A percentile compares a stretch with the other conserved stretches of the same genome.
These are phyloP conservation scores for Fusarium albosuccineum DNA, from an alignment of 2,329 filamentous ascomycete genomes.

Conservation along the genomic window DNA sequence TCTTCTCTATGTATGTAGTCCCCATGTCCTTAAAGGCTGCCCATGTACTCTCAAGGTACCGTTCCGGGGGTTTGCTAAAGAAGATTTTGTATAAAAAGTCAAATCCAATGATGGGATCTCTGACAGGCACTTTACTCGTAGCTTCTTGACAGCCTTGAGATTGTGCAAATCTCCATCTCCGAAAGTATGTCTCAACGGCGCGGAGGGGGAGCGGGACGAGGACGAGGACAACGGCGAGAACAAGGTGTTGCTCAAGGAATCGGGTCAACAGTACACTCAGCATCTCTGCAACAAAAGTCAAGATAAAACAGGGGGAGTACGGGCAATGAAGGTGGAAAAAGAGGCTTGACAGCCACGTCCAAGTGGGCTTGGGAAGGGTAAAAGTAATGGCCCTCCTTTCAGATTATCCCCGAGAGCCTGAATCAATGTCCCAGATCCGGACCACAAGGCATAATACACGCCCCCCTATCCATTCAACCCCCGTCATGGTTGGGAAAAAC, in stretches of 20 bases:
- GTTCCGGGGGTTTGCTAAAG: slow-evolving; percentile 43
- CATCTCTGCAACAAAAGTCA: slow-evolving; percentile 27
- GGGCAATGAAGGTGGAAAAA: slow-evolving; percentile 6
- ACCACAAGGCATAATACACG: slow-evolving; percentile 23
- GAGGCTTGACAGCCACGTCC: slow-evolving; percentile 27
- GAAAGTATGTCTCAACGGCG: slow-evolving; percentile 26
- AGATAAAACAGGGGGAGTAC: slow-evolving; percentile 13
- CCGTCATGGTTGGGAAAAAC: background rate
- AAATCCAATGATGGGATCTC: slow-evolving; percentile 51
- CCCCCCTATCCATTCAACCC: slow-evolving; percentile 5
- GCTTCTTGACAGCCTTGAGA: slow-evolving; percentile 42
- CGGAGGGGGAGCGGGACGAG: slow-evolving; percentile 34
- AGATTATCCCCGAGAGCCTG: slow-evolving; percentile 44
- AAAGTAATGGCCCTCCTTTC: slow-evolving; percentile 34
- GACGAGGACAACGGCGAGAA: slow-evolving; percentile 34
- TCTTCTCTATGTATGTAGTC: slow-evolving; percentile 49
- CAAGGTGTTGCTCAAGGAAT: slow-evolving; percentile 35
- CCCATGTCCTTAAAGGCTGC: slow-evolving; percentile 47
- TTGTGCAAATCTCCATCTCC: slow-evolving; percentile 34
- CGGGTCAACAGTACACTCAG: slow-evolving; percentile 26
- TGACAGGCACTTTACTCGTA: slow-evolving; percentile 42
- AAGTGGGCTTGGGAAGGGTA: slow-evolving; percentile 35
- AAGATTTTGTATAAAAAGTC: slow-evolving; percentile 52
- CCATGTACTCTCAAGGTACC: slow-evolving; percentile 48
- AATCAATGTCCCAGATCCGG: slow-evolving; percentile 46